phyloP scores from a whole-genome alignment of 2,329 filamentous ascomycete genomes.

The Furcasterigmium furcatum region DNA sequence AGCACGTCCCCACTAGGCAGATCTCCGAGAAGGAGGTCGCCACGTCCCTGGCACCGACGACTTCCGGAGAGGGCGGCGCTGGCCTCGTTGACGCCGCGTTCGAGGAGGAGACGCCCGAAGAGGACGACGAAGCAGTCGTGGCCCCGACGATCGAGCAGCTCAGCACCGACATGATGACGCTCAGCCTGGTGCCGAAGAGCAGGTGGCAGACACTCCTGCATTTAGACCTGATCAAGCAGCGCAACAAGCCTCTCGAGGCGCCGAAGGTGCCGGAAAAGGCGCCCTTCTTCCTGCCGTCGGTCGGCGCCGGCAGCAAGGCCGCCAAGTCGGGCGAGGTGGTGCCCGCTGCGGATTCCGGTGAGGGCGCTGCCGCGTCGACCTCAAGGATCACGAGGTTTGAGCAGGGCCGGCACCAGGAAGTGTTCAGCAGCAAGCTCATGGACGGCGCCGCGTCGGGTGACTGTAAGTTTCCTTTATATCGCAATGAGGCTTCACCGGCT shows the following conservation, averaged over 20 bases:
- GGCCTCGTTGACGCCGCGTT: slow-evolving; percentile 76
- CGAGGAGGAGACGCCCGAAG: slow-evolving; percentile 47
- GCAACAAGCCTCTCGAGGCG: slow-evolving; percentile 90
- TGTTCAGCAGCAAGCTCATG: slow-evolving; percentile 55
- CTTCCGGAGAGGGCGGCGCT: slow-evolving; percentile 77
- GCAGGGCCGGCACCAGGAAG: slow-evolving; percentile 51
- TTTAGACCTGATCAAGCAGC: slow-evolving; percentile 85
- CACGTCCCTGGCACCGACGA: slow-evolving; percentile 65
- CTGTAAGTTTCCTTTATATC: slow-evolving; percentile 46
- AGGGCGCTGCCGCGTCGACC: slow-evolving; percentile 30
- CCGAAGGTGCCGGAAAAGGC: slow-evolving; percentile 92
- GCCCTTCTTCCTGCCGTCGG: slow-evolving; percentile 86
- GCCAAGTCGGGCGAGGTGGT: slow-evolving; percentile 15
- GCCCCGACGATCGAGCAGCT: slow-evolving; percentile 70
- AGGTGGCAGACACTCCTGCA: slow-evolving; percentile 94
- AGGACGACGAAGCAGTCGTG: slow-evolving; percentile 51
- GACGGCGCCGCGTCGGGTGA: slow-evolving; percentile 50
- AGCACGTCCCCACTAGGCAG: slow-evolving; percentile 80
- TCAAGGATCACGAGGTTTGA: slow-evolving; percentile 71
- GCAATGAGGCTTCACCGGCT: slow-evolving; percentile 12
- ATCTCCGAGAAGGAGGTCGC: slow-evolving; percentile 75
- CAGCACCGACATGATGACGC: slow-evolving; percentile 76
- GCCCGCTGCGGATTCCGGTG: slow-evolving; percentile 23
- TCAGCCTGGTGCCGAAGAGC: slow-evolving; percentile 85
- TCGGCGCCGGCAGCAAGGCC: slow-evolving; percentile 34